Percentiles rank a stretch among this genome's conserved stretches.
Evolutionary conservation across 2,329 filamentous ascomycete genomes (phyloP).

Genomic region (Fusarium albidum): DNA sequence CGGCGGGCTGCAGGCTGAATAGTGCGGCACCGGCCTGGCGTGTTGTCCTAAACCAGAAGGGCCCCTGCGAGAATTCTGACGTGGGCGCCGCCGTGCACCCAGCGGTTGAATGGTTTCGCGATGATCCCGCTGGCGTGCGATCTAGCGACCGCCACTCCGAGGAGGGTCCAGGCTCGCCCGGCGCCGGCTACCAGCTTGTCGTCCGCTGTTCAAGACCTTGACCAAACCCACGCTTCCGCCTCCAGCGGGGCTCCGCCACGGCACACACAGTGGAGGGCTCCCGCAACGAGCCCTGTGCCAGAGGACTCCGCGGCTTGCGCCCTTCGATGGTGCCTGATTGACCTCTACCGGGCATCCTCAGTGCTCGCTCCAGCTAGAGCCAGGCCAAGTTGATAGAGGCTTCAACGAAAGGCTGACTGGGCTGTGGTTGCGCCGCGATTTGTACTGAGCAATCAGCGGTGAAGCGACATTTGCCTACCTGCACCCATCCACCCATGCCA

Average conservation of each 20-base stretch:
- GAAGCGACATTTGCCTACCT: constrained; percentile 16
- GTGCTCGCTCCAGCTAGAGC: constrained; percentile 14
- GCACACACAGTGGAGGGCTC: constrained; percentile 19
- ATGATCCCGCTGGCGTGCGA: constrained; percentile 20
- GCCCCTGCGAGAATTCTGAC: constrained; percentile 33
- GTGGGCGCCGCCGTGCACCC: constrained; percentile 2
- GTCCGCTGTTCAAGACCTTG: constrained; percentile 3
- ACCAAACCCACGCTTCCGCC: constrained; percentile 16
- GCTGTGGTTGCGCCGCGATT: background rate
- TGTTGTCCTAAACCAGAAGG: constrained; percentile 26
- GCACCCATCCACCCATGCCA: constrained; percentile 6
- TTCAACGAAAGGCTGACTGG: constrained; percentile 12
- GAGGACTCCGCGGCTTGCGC: constrained; percentile 13
- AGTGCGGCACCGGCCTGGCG: constrained; percentile 36
- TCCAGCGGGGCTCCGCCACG: constrained; percentile 24
- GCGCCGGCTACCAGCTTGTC: constrained; percentile 22
- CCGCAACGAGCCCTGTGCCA: constrained; percentile 15
- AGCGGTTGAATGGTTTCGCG: constrained; percentile 5
- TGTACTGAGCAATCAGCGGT: constrained; percentile 27
- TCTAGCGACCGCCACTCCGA: constrained; percentile 28
- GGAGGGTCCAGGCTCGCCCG: constrained; percentile 21
- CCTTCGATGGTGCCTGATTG: constrained; percentile 14
- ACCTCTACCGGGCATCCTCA: constrained; percentile 6
- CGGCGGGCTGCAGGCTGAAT: constrained; percentile 40
- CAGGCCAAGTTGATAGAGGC: constrained; percentile 15